Conservation (phyloP, 2,329 filamentous ascomycete species). For the Pleurostoma richardsiae region DNA sequence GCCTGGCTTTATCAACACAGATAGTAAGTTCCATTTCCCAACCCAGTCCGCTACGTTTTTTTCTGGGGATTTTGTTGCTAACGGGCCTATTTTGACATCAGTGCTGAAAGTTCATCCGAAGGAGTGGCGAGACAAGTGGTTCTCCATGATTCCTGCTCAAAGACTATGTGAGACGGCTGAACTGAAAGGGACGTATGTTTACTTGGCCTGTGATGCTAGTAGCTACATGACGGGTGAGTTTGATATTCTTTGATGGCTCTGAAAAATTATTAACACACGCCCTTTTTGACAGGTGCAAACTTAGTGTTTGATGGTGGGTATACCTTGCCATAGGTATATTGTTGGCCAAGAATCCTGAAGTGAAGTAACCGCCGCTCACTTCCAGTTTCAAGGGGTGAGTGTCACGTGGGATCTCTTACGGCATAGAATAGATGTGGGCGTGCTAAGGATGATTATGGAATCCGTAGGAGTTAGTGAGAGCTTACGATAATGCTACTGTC, state of each 20-base stretch:
- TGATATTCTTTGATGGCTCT: background rate
- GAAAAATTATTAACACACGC: slow-evolving; percentile 5
- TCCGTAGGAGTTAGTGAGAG: too few relatives aligned
- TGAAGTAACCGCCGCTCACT: too few relatives aligned
- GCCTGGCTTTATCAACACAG: slow-evolving; percentile 11
- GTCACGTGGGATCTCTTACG: too few relatives aligned
- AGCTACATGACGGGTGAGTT: slow-evolving; percentile 32
- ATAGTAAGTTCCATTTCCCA: slow-evolving; percentile 6
- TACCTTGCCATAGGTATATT: slow-evolving; percentile 12
- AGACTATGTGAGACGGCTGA: slow-evolving; percentile 24
- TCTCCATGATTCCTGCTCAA: slow-evolving; percentile 20
- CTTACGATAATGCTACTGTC: too few relatives aligned
- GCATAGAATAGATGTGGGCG: too few relatives aligned
- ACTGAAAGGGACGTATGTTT: slow-evolving; percentile 29
- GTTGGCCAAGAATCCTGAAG: too few relatives aligned
- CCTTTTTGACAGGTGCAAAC: slow-evolving; percentile 13
- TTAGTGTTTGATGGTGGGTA: slow-evolving; percentile 18
- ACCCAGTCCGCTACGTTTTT: background rate
- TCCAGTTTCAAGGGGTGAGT: too few relatives aligned
- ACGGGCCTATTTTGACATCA: slow-evolving; percentile 25
- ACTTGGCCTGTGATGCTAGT: slow-evolving; percentile 30
- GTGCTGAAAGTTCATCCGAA: slow-evolving; percentile 23
- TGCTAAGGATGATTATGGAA: too few relatives aligned
- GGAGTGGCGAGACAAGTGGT: slow-evolving; percentile 20
- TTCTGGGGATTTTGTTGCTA: background rate